These are phyloP conservation scores for Suillus hirtellus DNA, from an alignment of 768 basidiomycete species.

Conservation along the genomic window DNA sequence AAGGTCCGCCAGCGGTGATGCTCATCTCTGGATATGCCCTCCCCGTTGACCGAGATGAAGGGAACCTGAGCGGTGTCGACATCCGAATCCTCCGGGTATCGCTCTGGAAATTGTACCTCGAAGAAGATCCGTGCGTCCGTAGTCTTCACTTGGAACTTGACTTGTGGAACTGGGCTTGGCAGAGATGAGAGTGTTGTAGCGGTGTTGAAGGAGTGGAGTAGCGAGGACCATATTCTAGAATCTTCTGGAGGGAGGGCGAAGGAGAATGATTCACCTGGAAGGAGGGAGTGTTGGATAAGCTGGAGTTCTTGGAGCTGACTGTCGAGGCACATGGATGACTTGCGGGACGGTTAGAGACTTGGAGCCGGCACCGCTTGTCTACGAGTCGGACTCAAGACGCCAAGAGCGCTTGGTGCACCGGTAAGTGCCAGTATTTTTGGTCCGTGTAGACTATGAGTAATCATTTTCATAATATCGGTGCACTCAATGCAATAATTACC, in stretches of 20 bases:
- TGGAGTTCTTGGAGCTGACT: slow-evolving; percentile 52
- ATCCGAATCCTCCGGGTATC: slow-evolving; percentile 15
- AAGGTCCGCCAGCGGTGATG: slow-evolving; percentile 51
- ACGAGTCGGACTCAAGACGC: no score
- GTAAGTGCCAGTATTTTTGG: no score
- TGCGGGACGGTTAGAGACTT: no score
- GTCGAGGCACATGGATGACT: neutral
- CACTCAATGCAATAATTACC: no score
- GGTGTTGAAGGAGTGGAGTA: neutral
- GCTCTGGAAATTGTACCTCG: slow-evolving; percentile 31
- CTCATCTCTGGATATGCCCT: slow-evolving; percentile 43
- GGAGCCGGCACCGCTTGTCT: neutral
- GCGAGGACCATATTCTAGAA: neutral
- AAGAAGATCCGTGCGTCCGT: slow-evolving; percentile 36
- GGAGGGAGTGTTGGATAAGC: slow-evolving; percentile 59
- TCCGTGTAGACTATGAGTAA: no score
- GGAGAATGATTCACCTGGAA: slow-evolving; percentile 55
- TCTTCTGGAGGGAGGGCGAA: slow-evolving; percentile 32
- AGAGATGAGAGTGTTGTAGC: slow-evolving; percentile 15
- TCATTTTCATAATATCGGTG: no score
- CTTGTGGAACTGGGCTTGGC: slow-evolving; percentile 18
- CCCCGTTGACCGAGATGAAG: slow-evolving; percentile 46
- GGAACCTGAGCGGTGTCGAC: neutral
- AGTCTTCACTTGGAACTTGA: slow-evolving; percentile 38
- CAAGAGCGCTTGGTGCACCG: no score